Conservation (phyloP, 2,329 filamentous ascomycete genomes). For the Microdochium bolleyi region DNA sequence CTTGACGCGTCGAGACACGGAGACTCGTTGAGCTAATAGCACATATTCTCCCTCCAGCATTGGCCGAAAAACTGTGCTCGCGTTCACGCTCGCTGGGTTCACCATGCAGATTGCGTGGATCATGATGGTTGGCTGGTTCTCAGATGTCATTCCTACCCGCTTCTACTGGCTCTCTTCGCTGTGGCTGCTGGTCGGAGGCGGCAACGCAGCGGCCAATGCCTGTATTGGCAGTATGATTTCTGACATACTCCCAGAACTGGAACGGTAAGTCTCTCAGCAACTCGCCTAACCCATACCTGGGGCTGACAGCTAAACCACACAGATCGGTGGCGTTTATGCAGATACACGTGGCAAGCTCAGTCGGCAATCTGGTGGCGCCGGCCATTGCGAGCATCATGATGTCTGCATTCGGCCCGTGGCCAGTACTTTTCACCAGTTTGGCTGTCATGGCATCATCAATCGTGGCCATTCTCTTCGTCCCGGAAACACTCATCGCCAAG, state of each 20-base stretch:
- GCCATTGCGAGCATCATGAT: slow-evolving; percentile 26
- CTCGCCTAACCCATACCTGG: neutral
- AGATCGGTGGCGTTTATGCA: slow-evolving; percentile 28
- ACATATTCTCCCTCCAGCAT: slow-evolving; percentile 12
- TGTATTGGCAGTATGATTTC: slow-evolving; percentile 24
- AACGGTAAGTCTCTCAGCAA: slow-evolving; percentile 17
- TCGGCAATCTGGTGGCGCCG: slow-evolving; percentile 26
- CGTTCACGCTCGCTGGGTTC: slow-evolving; percentile 20
- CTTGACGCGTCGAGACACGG: neutral
- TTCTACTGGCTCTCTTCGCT: slow-evolving; percentile 24
- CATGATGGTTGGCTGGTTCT: slow-evolving; percentile 24
- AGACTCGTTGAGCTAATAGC: neutral
- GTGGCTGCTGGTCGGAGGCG: slow-evolving; percentile 24
- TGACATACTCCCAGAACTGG: slow-evolving; percentile 26
- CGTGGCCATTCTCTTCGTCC: slow-evolving; percentile 15
- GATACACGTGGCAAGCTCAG: slow-evolving; percentile 17
- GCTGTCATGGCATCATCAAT: slow-evolving; percentile 5
- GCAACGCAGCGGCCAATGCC: slow-evolving; percentile 20
- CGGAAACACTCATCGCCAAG: slow-evolving; percentile 14
- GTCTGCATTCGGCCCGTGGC: slow-evolving; percentile 19
- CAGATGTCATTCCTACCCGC: slow-evolving; percentile 18
- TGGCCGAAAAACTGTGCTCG: slow-evolving; percentile 25
- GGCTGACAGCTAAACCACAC: neutral
- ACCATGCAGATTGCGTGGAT: slow-evolving; percentile 16
- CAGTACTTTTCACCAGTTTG: slow-evolving; percentile 11